Conservation (phyloP, 805 yeast genomes). For the Jamesozyma gamospora region DNA sequence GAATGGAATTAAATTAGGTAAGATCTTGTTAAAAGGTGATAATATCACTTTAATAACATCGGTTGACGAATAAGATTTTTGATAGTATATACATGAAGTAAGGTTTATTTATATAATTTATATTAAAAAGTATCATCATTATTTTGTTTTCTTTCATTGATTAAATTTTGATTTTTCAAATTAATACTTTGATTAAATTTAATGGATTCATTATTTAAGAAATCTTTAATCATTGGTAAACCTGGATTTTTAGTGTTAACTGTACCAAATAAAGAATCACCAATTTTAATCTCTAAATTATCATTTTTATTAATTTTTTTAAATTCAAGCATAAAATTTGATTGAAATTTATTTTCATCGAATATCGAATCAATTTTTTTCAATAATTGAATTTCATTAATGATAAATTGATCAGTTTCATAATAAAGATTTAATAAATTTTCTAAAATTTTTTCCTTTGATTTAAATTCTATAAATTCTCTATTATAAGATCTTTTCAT, state of each 20-base stretch:
- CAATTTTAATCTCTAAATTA: slow-evolving; percentile 15
- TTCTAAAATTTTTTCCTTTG: slow-evolving; percentile 43
- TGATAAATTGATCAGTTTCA: slow-evolving; percentile 55
- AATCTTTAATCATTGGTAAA: slow-evolving; percentile 29
- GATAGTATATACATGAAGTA: background rate
- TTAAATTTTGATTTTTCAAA: slow-evolving; percentile 5
- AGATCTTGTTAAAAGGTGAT: slow-evolving; percentile 84
- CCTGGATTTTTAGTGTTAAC: slow-evolving; percentile 28
- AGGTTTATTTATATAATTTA: background rate
- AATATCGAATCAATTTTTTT: slow-evolving; percentile 20
- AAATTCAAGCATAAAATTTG: slow-evolving; percentile 1
- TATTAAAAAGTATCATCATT: slow-evolving; percentile 2
- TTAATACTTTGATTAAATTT: slow-evolving; percentile 22
- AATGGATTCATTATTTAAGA: slow-evolving; percentile 26
- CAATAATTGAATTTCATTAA: slow-evolving; percentile 56
- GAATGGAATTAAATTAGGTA: slow-evolving; percentile 45
- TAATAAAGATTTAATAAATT: slow-evolving; percentile 63
- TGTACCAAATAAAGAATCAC: slow-evolving; percentile 32
- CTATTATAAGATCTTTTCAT: slow-evolving; percentile 64
- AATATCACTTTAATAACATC: slow-evolving; percentile 67
- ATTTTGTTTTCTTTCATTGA: slow-evolving; percentile 1
- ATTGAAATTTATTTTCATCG: slow-evolving; percentile 10
- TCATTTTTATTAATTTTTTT: slow-evolving; percentile 4
- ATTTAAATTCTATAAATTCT: slow-evolving; percentile 41
- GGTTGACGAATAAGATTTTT: slow-evolving; percentile 6